Base-by-base conservation (phyloP, 495 filamentous ascomycete genomes). In the Recurvomyces mirabilis region DNA sequence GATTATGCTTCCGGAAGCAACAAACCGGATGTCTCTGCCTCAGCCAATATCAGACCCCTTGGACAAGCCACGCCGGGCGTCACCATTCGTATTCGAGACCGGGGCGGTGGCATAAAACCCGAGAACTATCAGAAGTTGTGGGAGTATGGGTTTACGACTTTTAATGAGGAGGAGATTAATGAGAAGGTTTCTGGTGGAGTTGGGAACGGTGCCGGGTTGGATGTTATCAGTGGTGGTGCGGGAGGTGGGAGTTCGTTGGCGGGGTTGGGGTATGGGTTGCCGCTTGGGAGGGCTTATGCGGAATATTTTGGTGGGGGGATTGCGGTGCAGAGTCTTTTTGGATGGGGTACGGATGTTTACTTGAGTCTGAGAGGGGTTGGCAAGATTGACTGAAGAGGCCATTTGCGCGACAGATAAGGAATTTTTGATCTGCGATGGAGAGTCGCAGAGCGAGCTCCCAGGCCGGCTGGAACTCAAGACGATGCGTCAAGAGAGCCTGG, bases 241-340 rank as follows among this genome's bases (percentile, higher is more conserved):
- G 78, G 78, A 26, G 65, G 73, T 2, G 83, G 77, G 54, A 86
- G 79, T 40, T 87, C 49, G 38, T 45, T 98, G 47, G 91, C 91
- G 0, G 87, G 91, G 1, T 66, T 98, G 20, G 91, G 91, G 2
- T 98, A 98, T 64, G 91, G 91, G 11, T 55, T 98, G 46, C 91
- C 91, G 29, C 63, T 98, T 28, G 86, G 87, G 39, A 73, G 91
- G 52, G 89, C 91, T 0, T 98, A 98, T 65, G 91, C 91, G 0
- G 88, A 98, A 65, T 95, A 96, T 57, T 98, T 98, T 69, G 91
- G 91, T 1, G 91, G 91, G 1, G 86, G 89, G n/a, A 87, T 98
- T 50, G 77, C 75, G 6, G 79, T 98, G 45, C 91, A 96, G 71
- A 94, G 85, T 56, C 59, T 95, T 25, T 94, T 82, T 70, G 91